Conservation (phyloP, 2,329 filamentous ascomycete species). For the Scedosporium minutisporum region DNA sequence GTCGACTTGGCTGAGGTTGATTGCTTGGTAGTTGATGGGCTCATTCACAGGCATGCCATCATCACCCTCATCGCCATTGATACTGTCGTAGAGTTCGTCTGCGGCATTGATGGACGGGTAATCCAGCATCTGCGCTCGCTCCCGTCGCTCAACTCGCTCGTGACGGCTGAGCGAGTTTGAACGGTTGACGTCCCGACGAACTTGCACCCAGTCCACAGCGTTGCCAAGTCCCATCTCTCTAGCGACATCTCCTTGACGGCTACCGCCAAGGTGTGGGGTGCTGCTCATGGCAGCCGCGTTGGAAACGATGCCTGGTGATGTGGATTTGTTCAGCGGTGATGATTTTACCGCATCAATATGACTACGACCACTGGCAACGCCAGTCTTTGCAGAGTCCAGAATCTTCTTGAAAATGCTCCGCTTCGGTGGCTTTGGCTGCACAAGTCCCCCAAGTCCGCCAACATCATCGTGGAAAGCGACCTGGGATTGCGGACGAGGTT, state of each 20-base stretch:
- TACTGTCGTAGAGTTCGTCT: conserved; percentile 74
- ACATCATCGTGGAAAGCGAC: conserved; percentile 57
- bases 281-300: conserved; percentile 1
- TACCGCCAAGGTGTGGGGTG: conserved; percentile 2
- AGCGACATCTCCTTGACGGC: conserved; percentile 32
- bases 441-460: conserved; percentile 66
- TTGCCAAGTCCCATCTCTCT: conserved; percentile 60
- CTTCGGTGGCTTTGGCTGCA: conserved; percentile 67
- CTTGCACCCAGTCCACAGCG: conserved; percentile 87
- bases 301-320: not conserved
- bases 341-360: conserved; percentile 52
- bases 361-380: conserved; percentile 78
- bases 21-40: conserved; percentile 68
- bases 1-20: conserved; percentile 81
- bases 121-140: conserved; percentile 92
- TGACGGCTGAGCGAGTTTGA: conserved; percentile 88
- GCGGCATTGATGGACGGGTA: conserved; percentile 80
- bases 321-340: conserved; percentile 31
- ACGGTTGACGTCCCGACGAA: conserved; percentile 87
- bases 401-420: conserved; percentile 94
- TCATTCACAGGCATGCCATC: conserved; percentile 77
- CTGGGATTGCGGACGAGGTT: conserved; percentile 52
- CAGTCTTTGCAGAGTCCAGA: conserved; percentile 86
- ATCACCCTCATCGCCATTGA: conserved; percentile 81
- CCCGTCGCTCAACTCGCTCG: conserved; percentile 73